Percentiles rank a stretch among this genome's conserved stretches.
phyloP scores from a whole-genome alignment of 225 moss, liverwort and hornwort genomes.

The Polytrichum formosum region DNA sequence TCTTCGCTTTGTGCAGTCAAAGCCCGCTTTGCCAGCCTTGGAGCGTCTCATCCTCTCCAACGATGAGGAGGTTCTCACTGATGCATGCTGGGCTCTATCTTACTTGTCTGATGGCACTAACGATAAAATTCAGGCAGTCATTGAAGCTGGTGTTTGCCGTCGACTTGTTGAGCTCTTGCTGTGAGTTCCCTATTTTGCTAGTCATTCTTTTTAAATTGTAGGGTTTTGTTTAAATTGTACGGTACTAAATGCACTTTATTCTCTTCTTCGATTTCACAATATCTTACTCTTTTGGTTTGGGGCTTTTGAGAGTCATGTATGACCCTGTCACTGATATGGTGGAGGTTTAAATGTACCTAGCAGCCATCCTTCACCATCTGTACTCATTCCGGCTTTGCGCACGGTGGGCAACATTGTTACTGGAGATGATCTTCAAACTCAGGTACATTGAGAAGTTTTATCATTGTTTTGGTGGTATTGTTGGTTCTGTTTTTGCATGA shows the following conservation, averaged over 20 bases:
- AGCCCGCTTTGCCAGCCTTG: slow-evolving; percentile 91
- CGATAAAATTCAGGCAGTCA: slow-evolving; percentile 97
- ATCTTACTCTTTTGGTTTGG: too few species aligned
- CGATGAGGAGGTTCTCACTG: slow-evolving; percentile 95
- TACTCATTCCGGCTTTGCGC: slow-evolving; percentile 89
- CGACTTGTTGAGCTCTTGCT: slow-evolving; percentile 88
- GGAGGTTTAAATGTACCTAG: slow-evolving; percentile 19
- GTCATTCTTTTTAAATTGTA: not conserved
- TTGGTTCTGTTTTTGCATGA: too few species aligned
- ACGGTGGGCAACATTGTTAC: slow-evolving; percentile 97
- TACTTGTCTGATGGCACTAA: slow-evolving; percentile 98
- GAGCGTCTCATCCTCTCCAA: slow-evolving; percentile 87
- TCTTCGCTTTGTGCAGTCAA: slow-evolving; percentile 46
- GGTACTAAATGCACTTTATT: too few species aligned
- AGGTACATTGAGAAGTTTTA: slow-evolving; percentile 31
- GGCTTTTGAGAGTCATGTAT: too few species aligned
- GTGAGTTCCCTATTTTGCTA: slow-evolving; percentile 49
- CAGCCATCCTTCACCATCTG: slow-evolving; percentile 95
- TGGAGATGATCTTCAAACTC: slow-evolving; percentile 93
- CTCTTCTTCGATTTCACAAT: too few species aligned
- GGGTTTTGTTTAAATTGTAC: not conserved
- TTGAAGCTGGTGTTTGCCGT: slow-evolving; percentile 93
- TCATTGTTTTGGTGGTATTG: too few species aligned
- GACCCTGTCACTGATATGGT: slow-evolving; percentile 23
- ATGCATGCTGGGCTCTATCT: slow-evolving; percentile 97